Percentiles rank a stretch among this genome's conserved stretches.
Conservation (phyloP, 1,284 basidiomycete genomes). For the Malassezia globosa region DNA sequence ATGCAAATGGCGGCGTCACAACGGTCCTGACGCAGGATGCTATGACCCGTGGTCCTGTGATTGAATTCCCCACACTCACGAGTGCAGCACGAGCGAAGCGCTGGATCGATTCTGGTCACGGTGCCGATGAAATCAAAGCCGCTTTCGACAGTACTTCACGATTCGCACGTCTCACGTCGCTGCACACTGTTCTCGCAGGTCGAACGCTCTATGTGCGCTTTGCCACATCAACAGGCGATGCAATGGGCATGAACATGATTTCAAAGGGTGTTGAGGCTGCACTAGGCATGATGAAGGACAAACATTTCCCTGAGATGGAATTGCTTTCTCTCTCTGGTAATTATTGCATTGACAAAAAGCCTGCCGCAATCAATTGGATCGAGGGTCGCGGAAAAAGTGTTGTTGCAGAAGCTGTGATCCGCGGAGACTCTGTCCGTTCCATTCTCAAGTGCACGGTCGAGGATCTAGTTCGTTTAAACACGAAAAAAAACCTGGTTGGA, state of each 20-base stretch:
- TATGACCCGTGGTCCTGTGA: slow-evolving; percentile 96
- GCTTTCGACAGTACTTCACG: slow-evolving; percentile 77
- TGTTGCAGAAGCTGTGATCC: slow-evolving; percentile 86
- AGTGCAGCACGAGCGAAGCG: slow-evolving; percentile 71
- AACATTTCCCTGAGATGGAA: slow-evolving; percentile 80
- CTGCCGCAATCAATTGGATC: slow-evolving; percentile 99
- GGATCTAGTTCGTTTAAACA: slow-evolving; percentile 80
- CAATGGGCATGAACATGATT: slow-evolving; percentile 99
- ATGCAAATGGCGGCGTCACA: slow-evolving; percentile 84
- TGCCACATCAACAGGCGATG: slow-evolving; percentile 87
- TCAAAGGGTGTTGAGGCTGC: slow-evolving; percentile 62
- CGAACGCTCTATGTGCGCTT: slow-evolving; percentile 85
- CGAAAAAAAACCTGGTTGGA: slow-evolving; percentile 95
- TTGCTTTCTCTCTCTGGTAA: slow-evolving; percentile 91
- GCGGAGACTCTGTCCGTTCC: slow-evolving; percentile 71
- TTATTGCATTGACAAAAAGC: slow-evolving; percentile 99
- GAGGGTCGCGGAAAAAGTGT: slow-evolving; percentile 96
- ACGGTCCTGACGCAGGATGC: slow-evolving; percentile 86
- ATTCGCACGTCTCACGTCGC: slow-evolving; percentile 39
- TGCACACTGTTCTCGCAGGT: slow-evolving; percentile 43
- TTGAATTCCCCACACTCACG: slow-evolving; percentile 78
- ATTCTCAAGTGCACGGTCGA: slow-evolving; percentile 93
- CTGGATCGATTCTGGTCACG: slow-evolving; percentile 79
- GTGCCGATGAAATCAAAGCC: slow-evolving; percentile 63
- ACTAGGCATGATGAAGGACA: slow-evolving; percentile 63